Base-by-base conservation (phyloP, 139 green algal genomes). In the Ostreobium quekettii region DNA sequence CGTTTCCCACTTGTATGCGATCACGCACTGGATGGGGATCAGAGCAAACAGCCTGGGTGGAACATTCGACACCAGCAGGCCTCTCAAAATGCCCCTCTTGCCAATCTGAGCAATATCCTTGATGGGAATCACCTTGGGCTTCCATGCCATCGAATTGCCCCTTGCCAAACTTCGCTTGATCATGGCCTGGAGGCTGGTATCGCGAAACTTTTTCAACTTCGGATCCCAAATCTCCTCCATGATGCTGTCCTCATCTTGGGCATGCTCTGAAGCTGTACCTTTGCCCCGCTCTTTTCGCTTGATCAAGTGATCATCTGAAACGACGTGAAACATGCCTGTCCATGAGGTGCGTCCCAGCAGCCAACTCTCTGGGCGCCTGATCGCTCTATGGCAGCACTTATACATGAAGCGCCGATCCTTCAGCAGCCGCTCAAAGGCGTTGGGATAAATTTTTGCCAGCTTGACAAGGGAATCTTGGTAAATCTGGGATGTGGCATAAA, bases 121-220 rank as follows among this genome's bases (percentile, higher is more conserved):
- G 53, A 57, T 57, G 8, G 61, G 61, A 53, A 68, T 7, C 36
- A 68, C 36, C n/a, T n/a, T n/a, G n/a, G n/a, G n/a, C n/a, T n/a
- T n/a, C n/a, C n/a, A n/a, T n/a, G n/a, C n/a, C n/a, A n/a, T n/a
- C n/a, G n/a, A n/a, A n/a, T n/a, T n/a, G n/a, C n/a, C n/a, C n/a
- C n/a, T n/a, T n/a, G n/a, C n/a, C n/a, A n/a, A n/a, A n/a, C n/a
- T n/a, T n/a, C n/a, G n/a, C n/a, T n/a, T n/a, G n/a, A n/a, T n/a
- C n/a, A n/a, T n/a, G n/a, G n/a, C n/a, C n/a, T n/a, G n/a, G n/a
- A n/a, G n/a, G n/a, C n/a, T n/a, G n/a, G n/a, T n/a, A n/a, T n/a
- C n/a, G n/a, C n/a, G n/a, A n/a, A n/a, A n/a, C n/a, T n/a, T n/a
- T n/a, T n/a, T n/a, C n/a, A n/a, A n/a, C 28, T 65, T 65, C 47